Percentiles rank a stretch among this genome's conserved stretches.
Evolutionary conservation across 1,284 basidiomycete species (phyloP).

Genomic region (Sporisorium exsertum): DNA sequence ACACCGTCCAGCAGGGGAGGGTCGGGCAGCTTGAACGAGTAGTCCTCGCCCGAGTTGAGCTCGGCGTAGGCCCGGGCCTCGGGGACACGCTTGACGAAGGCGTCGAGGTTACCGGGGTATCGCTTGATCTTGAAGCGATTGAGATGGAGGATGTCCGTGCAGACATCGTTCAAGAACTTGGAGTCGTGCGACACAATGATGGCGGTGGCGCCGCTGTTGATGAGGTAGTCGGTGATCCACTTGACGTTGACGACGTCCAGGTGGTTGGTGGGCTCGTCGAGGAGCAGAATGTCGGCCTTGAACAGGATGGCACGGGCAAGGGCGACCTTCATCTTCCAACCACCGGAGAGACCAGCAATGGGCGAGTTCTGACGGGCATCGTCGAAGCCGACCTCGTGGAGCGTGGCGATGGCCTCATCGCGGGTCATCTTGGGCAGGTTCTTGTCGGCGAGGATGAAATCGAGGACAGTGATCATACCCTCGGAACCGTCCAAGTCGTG

Average conservation of each 20-base stretch:
- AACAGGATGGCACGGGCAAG: slow-evolving; percentile 69
- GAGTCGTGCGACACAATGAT: slow-evolving; percentile 70
- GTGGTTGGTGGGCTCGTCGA: slow-evolving; percentile 70
- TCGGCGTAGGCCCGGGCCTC: slow-evolving; percentile 68
- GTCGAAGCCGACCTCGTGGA: slow-evolving; percentile 69
- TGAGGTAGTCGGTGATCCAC: slow-evolving; percentile 69
- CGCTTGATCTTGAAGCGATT: slow-evolving; percentile 70
- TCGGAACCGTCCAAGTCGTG: slow-evolving; percentile 70
- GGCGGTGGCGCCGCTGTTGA: slow-evolving; percentile 62
- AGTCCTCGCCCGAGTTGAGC: slow-evolving; percentile 69
- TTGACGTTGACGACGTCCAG: slow-evolving; percentile 69
- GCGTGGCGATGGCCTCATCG: slow-evolving; percentile 61
- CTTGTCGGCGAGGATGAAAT: slow-evolving; percentile 67
- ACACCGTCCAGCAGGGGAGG: slow-evolving; percentile 69
- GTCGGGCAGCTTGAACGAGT: slow-evolving; percentile 70
- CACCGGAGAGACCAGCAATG: slow-evolving; percentile 69
- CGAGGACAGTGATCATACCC: slow-evolving; percentile 67
- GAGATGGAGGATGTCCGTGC: slow-evolving; percentile 69
- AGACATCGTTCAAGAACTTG: slow-evolving; percentile 68
- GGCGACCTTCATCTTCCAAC: slow-evolving; percentile 70
- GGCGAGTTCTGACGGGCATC: slow-evolving; percentile 65
- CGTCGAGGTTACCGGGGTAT: slow-evolving; percentile 68
- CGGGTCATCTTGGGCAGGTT: slow-evolving; percentile 60
- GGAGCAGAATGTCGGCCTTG: slow-evolving; percentile 69
- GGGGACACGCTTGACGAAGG: slow-evolving; percentile 69